phyloP scores from a whole-genome alignment of 257 asterid genomes.

The Nicotiana noctiflora region DNA sequence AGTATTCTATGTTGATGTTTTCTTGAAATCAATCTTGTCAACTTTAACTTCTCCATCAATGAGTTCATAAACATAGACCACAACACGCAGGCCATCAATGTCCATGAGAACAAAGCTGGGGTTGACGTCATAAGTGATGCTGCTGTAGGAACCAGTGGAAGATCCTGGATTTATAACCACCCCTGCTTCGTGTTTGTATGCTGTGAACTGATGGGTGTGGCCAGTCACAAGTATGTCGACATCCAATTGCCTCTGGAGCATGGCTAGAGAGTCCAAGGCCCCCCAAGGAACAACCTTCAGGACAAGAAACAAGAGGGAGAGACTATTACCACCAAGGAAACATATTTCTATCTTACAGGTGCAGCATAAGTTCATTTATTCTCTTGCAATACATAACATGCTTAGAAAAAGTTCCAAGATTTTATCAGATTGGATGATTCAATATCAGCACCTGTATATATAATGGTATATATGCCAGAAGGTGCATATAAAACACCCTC shows the following conservation, averaged over 20 bases:
- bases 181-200: conserved; percentile 96
- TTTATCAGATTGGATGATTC: no score
- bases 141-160: conserved; percentile 93
- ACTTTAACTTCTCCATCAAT: conserved; percentile 98
- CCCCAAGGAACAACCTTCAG: conserved; percentile 92
- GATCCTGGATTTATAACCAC: conserved; percentile 97
- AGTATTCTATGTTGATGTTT: conserved; percentile 35
- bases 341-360: not conserved
- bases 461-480: not conserved
- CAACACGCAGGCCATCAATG: conserved; percentile 88
- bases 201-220: conserved; percentile 92
- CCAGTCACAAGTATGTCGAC: conserved; percentile 95
- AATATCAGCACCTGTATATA: not conserved
- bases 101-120: conserved; percentile 99
- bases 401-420: no score
- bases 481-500: no score
- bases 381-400: no score
- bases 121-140: conserved; percentile 91
- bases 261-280: conserved; percentile 86
- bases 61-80: conserved; percentile 89
- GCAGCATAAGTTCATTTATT: no score
- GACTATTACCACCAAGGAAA: not conserved
- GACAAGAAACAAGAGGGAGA: not conserved
- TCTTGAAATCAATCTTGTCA: conserved; percentile 91
- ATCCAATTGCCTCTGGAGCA: conserved; percentile 94